Evolutionary conservation across 2,329 filamentous ascomycete genomes (phyloP).

Genomic region (Pseudocercospora pini-densiflorae): DNA sequence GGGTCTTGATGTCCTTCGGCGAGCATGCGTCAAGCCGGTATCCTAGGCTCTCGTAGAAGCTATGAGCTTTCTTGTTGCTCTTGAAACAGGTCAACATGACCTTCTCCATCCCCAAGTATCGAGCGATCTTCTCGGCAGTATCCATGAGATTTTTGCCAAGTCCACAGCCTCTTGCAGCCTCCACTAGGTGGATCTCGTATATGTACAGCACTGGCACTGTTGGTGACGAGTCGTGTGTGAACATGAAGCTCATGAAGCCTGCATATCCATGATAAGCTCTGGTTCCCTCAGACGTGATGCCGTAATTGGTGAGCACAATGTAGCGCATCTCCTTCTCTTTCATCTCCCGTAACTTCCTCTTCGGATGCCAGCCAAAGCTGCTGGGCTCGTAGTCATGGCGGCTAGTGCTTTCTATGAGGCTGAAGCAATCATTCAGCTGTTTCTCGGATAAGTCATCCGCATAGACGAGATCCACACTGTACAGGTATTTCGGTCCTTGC

Average conservation of each 20-base stretch:
- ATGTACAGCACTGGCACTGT: constrained; percentile 71
- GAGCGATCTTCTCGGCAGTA: constrained; percentile 59
- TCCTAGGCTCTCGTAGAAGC: constrained; percentile 67
- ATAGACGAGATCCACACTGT: background rate
- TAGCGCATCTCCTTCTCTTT: constrained; percentile 69
- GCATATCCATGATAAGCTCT: constrained; percentile 48
- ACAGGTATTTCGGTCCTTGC: background rate
- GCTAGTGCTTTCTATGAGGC: constrained; percentile 67
- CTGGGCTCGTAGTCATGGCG: constrained; percentile 67
- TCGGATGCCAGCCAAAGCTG: constrained; percentile 65
- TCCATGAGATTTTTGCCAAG: constrained; percentile 65
- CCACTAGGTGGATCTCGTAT: constrained; percentile 75
- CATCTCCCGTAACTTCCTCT: constrained; percentile 70
- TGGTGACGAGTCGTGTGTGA: constrained; percentile 67
- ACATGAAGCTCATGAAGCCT: constrained; percentile 70
- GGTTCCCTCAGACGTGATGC: background rate
- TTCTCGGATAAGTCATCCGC: constrained; percentile 7
- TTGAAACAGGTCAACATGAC: constrained; percentile 76
- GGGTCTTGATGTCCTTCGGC: constrained; percentile 53
- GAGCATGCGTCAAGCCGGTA: constrained; percentile 59
- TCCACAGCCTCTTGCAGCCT: constrained; percentile 63
- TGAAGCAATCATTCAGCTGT: constrained; percentile 55
- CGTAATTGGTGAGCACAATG: constrained; percentile 51
- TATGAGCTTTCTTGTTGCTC: constrained; percentile 60
- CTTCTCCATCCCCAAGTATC: constrained; percentile 63